A percentile compares a stretch with the other conserved stretches of the same genome.
phyloP scores from a whole-genome alignment of 1,284 basidiomycete species.

The Apiotrichum brassicae region DNA sequence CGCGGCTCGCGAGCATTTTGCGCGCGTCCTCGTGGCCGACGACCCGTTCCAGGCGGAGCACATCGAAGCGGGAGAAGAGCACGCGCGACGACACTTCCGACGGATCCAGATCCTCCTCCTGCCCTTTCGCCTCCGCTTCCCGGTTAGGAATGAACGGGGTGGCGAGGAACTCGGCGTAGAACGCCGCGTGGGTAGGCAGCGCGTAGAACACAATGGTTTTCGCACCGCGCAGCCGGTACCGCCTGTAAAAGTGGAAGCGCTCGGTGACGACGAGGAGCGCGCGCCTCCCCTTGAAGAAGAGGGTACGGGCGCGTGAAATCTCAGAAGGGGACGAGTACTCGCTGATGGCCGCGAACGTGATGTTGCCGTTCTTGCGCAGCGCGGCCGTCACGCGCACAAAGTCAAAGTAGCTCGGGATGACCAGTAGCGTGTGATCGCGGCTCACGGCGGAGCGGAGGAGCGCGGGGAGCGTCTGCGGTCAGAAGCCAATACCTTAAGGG shows the following conservation, averaged over 20 bases:
- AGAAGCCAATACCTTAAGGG: too few species aligned
- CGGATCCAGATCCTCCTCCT: conserved; percentile 51
- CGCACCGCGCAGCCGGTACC: conserved; percentile 88
- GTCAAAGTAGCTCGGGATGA: conserved; percentile 94
- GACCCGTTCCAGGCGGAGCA: conserved; percentile 76
- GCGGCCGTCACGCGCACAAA: conserved; percentile 86
- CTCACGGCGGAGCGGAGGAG: conserved; percentile 86
- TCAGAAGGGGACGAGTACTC: conserved; percentile 95
- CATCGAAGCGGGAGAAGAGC: conserved; percentile 81
- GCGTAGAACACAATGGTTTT: conserved; percentile 89
- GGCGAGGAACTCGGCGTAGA: conserved; percentile 84
- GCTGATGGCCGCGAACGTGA: conserved; percentile 74
- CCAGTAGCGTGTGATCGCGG: conserved; percentile 76
- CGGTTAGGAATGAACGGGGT: conserved; percentile 67
- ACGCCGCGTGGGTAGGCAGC: conserved; percentile 81
- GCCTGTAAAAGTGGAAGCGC: conserved; percentile 94
- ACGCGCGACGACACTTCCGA: conserved; percentile 70
- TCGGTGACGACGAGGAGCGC: conserved; percentile 87
- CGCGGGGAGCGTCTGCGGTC: conserved; percentile 66
- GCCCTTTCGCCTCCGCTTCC: conserved; percentile 20
- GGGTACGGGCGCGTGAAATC: conserved; percentile 83
- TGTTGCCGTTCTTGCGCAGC: conserved; percentile 65
- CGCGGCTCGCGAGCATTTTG: conserved; percentile 44
- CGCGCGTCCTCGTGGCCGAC: conserved; percentile 50
- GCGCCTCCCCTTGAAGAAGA: conserved; percentile 85